phyloP scores from a whole-genome alignment of 352 stramenopile species.

The Phytopythium cucurbitacearum region DNA sequence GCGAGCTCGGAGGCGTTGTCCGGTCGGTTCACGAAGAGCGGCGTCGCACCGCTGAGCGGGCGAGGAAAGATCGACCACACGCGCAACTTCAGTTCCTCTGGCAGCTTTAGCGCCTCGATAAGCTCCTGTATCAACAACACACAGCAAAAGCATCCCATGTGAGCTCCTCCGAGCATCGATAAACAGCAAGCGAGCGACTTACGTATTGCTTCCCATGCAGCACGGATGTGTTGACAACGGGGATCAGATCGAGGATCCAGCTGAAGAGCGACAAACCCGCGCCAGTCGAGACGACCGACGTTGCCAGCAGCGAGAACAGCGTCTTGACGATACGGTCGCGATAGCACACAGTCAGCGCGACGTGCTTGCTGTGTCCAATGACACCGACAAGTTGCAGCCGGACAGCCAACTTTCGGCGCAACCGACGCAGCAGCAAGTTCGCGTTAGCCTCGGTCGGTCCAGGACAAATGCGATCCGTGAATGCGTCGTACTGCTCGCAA shows the following conservation, averaged over 20 bases:
- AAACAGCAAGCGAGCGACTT: slow-evolving; percentile 16
- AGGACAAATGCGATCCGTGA: slow-evolving; percentile 5
- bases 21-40: slow-evolving; percentile 17
- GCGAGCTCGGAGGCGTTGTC: slow-evolving; percentile 14
- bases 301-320: slow-evolving; percentile 72
- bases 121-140: slow-evolving; percentile 43
- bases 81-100: slow-evolving; percentile 49
- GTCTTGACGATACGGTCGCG: slow-evolving; percentile 82
- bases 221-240: slow-evolving; percentile 65
- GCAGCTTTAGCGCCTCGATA: slow-evolving; percentile 56
- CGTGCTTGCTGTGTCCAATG: slow-evolving; percentile 68
- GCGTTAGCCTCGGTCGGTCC: background rate
- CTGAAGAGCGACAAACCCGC: slow-evolving; percentile 75
- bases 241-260: slow-evolving; percentile 86
- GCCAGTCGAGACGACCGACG: slow-evolving; percentile 50
- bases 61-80: slow-evolving; percentile 73
- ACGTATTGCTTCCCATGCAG: slow-evolving; percentile 76
- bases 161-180: background rate
- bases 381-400: slow-evolving; percentile 75
- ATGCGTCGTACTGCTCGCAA: slow-evolving; percentile 47
- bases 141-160: slow-evolving; percentile 8
- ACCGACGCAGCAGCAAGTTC: slow-evolving; percentile 35
- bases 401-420: slow-evolving; percentile 73
- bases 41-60: slow-evolving; percentile 25
- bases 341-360: slow-evolving; percentile 78